Evolutionary conservation across 768 basidiomycete genomes (phyloP), one percentile per base, ranked within the genome.

Genomic region (Tulasnella sp.): DNA sequence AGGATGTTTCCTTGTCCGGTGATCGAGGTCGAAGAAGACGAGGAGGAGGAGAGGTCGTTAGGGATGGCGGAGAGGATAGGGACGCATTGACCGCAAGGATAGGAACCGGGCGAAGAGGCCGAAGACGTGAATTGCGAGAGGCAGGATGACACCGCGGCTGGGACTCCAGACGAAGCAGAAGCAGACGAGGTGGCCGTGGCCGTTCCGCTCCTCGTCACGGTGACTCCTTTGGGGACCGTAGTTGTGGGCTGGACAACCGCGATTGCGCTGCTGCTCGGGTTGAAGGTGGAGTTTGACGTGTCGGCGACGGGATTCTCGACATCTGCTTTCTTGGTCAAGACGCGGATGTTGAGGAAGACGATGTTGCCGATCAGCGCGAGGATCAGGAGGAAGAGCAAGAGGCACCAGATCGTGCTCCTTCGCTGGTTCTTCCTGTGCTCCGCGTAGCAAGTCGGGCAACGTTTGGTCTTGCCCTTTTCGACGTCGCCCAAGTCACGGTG

Each of bases 91-190:
- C 86, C 86, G 82, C 89, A 90, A 18, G 89, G 89, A 81, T 90
- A 90, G 7, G 83, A 81, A n/a, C 83, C 80, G 1, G 89, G 88
- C 2, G 64, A 69, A 75, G 86, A 84, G 1, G 86, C 83, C 1
- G 89, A 87, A 1, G 89, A 90, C 60, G 89, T 86, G 83, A 86
- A 90, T 81, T 90, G 86, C 22, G 87, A 86, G 64, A 90, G 82
- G 83, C 89, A 90, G 82, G 88, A 86, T 81, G 87, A 86, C 31
- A 87, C 86, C 81, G 87, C 85, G 44, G 83, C 84, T 37, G 89
- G 88, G n/a, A 86, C 83, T 3, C 83, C 82, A 22, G 85, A 81
- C 58, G 84, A 78, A 72, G 83, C 83, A 5, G 82, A 41, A 20
- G 83, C 72, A 50, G 72, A 72, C 81, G 79, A 73, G 76, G 83